phyloP scores from a whole-genome alignment of 2,329 filamentous ascomycete species.

The Didymella sp. region DNA sequence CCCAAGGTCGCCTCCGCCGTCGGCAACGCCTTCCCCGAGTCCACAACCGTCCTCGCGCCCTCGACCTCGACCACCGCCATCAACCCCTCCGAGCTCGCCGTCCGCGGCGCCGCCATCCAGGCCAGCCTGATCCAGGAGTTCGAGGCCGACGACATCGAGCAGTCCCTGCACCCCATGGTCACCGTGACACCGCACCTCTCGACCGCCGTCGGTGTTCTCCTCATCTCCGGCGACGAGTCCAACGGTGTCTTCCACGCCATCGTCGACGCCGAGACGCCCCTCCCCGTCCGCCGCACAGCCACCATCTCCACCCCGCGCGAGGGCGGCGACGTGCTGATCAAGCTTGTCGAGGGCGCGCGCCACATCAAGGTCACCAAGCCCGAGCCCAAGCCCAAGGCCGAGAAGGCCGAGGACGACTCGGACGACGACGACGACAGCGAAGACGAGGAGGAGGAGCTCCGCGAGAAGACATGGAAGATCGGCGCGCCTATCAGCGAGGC shows the following conservation, averaged over 20 bases:
- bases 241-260: conserved; percentile 80
- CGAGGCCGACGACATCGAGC: conserved; percentile 90
- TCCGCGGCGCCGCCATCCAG: conserved; percentile 92
- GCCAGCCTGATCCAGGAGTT: conserved; percentile 94
- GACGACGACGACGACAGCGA: conserved; percentile 65
- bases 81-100: conserved; percentile 91
- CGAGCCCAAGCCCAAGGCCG: conserved; percentile 76
- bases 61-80: conserved; percentile 78
- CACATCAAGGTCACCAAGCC: conserved; percentile 94
- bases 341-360: conserved; percentile 84
- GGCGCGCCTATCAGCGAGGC: conserved; percentile 84
- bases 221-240: conserved; percentile 63
- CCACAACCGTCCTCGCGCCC: conserved; percentile 80
- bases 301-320: conserved; percentile 77
- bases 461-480: conserved; percentile 92
- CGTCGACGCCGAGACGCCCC: conserved; percentile 84
- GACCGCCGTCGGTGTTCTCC: conserved; percentile 86
- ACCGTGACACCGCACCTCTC: conserved; percentile 91
- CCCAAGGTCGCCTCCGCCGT: conserved; percentile 89
- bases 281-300: conserved; percentile 84
- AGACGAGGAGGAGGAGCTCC: conserved; percentile 85
- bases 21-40: conserved; percentile 78
- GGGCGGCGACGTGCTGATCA: conserved; percentile 87
- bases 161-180: conserved; percentile 93
- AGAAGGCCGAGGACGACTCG: conserved; percentile 71